Conservation (phyloP, 2,329 filamentous ascomycete genomes). For the Calonectria hongkongensis region DNA sequence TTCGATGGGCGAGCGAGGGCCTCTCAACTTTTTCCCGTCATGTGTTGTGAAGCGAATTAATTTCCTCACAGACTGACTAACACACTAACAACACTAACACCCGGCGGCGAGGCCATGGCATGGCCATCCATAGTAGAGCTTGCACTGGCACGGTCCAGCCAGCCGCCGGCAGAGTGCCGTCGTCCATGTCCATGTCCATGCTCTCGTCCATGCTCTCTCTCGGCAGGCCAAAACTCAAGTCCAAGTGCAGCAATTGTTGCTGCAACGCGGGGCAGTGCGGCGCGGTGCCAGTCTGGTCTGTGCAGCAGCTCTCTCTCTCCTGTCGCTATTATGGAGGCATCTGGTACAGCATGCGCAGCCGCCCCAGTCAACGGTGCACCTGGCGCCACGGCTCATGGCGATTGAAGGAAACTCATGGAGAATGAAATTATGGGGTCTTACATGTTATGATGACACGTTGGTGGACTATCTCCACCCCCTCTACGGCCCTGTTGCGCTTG, state of each 20-base stretch:
- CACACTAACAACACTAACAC: neutral
- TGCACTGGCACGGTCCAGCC: neutral
- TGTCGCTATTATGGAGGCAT: neutral
- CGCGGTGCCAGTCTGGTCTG: neutral
- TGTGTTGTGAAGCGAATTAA: constrained; percentile 23
- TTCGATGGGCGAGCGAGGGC: neutral
- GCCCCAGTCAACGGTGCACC: constrained; percentile 2
- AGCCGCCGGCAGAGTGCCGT: neutral
- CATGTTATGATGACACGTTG: constrained; percentile 41
- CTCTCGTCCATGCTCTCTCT: too few relatives aligned
- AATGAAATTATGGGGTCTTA: constrained; percentile 37
- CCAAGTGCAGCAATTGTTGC: neutral
- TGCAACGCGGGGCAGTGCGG: neutral
- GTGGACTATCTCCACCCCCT: constrained; percentile 26
- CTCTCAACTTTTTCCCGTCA: constrained; percentile 37
- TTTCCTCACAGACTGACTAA: neutral
- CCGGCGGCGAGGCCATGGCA: neutral
- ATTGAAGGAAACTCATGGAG: constrained; percentile 22
- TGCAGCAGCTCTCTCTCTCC: neutral
- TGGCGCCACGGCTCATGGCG: constrained; percentile 15
- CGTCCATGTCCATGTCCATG: neutral
- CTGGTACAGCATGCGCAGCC: neutral
- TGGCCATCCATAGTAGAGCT: neutral
- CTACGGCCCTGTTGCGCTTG: constrained; percentile 23
- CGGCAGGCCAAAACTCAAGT: too few relatives aligned